phyloP scores from a whole-genome alignment of 768 basidiomycete species.

The Pisolithus orientalis region DNA sequence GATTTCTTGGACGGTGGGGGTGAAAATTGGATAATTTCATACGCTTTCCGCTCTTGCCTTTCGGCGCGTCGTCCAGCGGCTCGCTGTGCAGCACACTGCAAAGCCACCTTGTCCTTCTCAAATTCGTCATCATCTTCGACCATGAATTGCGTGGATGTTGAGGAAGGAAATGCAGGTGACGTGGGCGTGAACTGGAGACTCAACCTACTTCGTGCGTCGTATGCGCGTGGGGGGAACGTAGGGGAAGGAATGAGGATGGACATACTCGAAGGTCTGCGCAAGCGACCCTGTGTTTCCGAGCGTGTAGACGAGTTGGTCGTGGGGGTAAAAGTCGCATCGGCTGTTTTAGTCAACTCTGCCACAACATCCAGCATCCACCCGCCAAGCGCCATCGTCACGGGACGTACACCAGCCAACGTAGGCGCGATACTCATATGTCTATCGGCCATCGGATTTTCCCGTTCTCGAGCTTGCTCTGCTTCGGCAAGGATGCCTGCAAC shows the following conservation, averaged over 20 bases:
- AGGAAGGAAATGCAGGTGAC: slow-evolving; percentile 32
- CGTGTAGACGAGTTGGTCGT: slow-evolving; percentile 20
- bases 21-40: background rate
- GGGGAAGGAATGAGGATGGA: slow-evolving; percentile 33
- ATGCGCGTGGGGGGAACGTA: slow-evolving; percentile 25
- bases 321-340: slow-evolving; percentile 8
- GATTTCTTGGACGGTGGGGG: slow-evolving; percentile 6
- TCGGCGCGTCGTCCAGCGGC: slow-evolving; percentile 31
- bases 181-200: slow-evolving; percentile 68
- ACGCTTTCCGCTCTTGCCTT: slow-evolving; percentile 15
- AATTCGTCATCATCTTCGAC: slow-evolving; percentile 34
- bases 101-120: slow-evolving; percentile 39
- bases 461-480: slow-evolving; percentile 10
- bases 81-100: slow-evolving; percentile 34
- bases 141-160: slow-evolving; percentile 11
- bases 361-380: slow-evolving; percentile 85
- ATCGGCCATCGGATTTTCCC: slow-evolving; percentile 25
- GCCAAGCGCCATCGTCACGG: slow-evolving; percentile 47
- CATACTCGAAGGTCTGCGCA: slow-evolving; percentile 25
- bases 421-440: slow-evolving; percentile 40
- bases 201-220: slow-evolving; percentile 20
- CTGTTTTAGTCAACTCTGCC: slow-evolving; percentile 48
- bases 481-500: slow-evolving; percentile 36
- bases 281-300: slow-evolving; percentile 3
- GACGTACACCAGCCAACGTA: slow-evolving; percentile 35